Evolutionary conservation across 768 basidiomycete species (phyloP), one percentile per base, ranked within the genome.

Genomic region (Phlebiopsis gigantea): DNA sequence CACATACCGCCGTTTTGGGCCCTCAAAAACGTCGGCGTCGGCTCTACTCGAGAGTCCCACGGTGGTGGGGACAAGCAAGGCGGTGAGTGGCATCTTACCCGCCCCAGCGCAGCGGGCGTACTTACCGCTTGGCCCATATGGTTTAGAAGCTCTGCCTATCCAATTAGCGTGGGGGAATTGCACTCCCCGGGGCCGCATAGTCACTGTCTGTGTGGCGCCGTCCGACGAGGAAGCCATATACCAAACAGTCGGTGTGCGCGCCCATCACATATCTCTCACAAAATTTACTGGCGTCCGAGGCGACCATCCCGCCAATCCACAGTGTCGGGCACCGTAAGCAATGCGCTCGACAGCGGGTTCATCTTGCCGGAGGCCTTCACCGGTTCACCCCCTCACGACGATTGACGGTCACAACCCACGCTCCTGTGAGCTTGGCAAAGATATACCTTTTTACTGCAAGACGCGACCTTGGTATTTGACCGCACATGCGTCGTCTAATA

Each of bases 391-490:
- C 34, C 17, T 10, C 12, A 39, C 34, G 12, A 39, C 34, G 17
- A 39, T 17, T 45, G 34, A 39, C 34, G 34, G 3, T 17, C 34
- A 17, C 34, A 4, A 54, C 42, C 43, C 53, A 54, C 53, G 42
- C 17, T 54, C 53, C 24, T 54, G 53, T 44, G 53, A 54, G 53
- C 44, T 39, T 28, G 5, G 41, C 15, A 31, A 44, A 43, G 39
- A 21, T 17, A 24, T 22, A 6, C 9, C 14, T 28, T 25, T 24
- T 30, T 8, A 44, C 42, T 43, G 41, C 39, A 17, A 41, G n/a
- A n/a, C n/a, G 14, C 2, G 17, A 17, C 29, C 14, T 29, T 2
- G 5, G 34, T 12, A 24, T 4, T 22, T 7, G 24, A 41, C 12
- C n/a, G 34, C 34, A 29, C 34, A 15, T 17, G 19, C n/a, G 21